Evolutionary conservation across 2,329 filamentous ascomycete species (phyloP).

Genomic region (Didymella keratinophila): DNA sequence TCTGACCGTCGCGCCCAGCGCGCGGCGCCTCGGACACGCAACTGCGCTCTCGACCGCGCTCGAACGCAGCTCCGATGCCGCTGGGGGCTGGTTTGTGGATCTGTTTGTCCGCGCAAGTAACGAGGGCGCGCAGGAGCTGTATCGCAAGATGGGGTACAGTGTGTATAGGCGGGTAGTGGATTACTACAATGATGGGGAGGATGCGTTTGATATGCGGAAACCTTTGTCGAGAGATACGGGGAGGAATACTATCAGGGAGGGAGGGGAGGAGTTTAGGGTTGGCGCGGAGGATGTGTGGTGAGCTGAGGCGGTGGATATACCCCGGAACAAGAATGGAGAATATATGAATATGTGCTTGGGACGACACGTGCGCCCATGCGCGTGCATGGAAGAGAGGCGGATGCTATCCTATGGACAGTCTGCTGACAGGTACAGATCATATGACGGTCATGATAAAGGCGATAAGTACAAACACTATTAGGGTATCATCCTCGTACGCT

Average conservation of each 20-base stretch:
- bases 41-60: slow-evolving; percentile 82
- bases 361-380: not conserved
- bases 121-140: slow-evolving; percentile 84
- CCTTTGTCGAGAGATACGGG: slow-evolving; percentile 81
- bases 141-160: slow-evolving; percentile 87
- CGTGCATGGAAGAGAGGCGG: not conserved
- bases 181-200: slow-evolving; percentile 95
- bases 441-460: not conserved
- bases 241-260: slow-evolving; percentile 76
- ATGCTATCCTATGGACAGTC: not conserved
- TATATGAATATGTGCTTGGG: not conserved
- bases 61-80: slow-evolving; percentile 80
- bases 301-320: not conserved
- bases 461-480: not conserved
- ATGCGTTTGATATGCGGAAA: slow-evolving; percentile 98
- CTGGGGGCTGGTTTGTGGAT: slow-evolving; percentile 93
- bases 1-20: slow-evolving; percentile 86
- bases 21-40: slow-evolving; percentile 85
- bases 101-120: slow-evolving; percentile 92
- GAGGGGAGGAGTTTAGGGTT: slow-evolving; percentile 82
- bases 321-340: not conserved
- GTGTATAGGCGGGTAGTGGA: slow-evolving; percentile 87
- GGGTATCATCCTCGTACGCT: not conserved
- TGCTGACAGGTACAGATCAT: not conserved
- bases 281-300: slow-evolving; percentile 86